These are phyloP conservation scores for Paradendryphiella salina DNA, from an alignment of 2,329 filamentous ascomycete species.

Conservation along the genomic window DNA sequence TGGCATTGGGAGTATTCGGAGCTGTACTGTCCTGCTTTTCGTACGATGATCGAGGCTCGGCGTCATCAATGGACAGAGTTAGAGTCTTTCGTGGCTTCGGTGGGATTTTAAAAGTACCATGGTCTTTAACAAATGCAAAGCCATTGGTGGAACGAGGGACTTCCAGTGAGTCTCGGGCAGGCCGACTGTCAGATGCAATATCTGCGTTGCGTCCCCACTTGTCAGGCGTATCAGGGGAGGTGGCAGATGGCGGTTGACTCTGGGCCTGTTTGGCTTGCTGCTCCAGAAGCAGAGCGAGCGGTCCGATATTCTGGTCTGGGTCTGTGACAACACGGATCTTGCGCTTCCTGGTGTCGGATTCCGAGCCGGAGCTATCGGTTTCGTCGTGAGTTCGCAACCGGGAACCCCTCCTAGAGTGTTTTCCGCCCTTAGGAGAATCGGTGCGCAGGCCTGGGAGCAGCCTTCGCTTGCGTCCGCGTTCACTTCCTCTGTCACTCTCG, in stretches of 20 bases:
- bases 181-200: constrained; percentile 23
- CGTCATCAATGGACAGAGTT: constrained; percentile 28
- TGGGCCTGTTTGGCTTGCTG: constrained; percentile 48
- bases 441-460: constrained; percentile 39
- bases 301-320: constrained; percentile 51
- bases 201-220: constrained; percentile 42
- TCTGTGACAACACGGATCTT: constrained; percentile 56
- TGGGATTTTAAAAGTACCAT: constrained; percentile 26
- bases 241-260: constrained; percentile 42
- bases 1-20: constrained; percentile 44
- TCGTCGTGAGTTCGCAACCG: constrained; percentile 33
- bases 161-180: constrained; percentile 32
- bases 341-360: constrained; percentile 55
- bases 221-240: constrained; percentile 50
- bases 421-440: constrained; percentile 39
- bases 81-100: constrained; percentile 24
- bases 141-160: constrained; percentile 27
- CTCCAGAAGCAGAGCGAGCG: constrained; percentile 52
- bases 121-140: constrained; percentile 22
- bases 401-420: constrained; percentile 37
- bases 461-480: constrained; percentile 45
- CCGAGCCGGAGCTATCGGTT: constrained; percentile 42
- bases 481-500: constrained; percentile 44
- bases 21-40: constrained; percentile 46
- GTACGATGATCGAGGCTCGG: constrained; percentile 46